These are phyloP conservation scores for Schwanniomyces occidentalis DNA, from an alignment of 805 yeast genomes.

Conservation along the genomic window DNA sequence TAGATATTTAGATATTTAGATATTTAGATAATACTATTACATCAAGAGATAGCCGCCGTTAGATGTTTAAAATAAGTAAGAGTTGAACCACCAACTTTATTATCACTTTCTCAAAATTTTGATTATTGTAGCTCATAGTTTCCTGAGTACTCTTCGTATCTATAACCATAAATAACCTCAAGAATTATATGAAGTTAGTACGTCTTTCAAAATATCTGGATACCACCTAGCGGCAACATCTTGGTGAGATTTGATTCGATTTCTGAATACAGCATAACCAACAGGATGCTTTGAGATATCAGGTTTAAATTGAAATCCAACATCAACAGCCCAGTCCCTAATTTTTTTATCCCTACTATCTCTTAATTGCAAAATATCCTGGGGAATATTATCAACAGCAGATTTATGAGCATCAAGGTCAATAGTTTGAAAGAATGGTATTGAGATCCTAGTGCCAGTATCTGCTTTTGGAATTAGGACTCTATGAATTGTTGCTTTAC, in stretches of 20 bases:
- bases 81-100: too few species aligned
- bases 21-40: too few species aligned
- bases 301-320: slow-evolving; percentile 43
- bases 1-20: too few species aligned
- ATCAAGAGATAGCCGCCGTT: too few species aligned
- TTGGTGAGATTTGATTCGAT: slow-evolving; percentile 45
- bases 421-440: slow-evolving; percentile 51
- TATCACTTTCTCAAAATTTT: too few species aligned
- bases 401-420: slow-evolving; percentile 36
- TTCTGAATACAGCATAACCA: slow-evolving; percentile 47
- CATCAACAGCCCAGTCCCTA: slow-evolving; percentile 35
- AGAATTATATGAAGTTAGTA: slow-evolving; percentile 23
- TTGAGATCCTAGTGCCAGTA: slow-evolving; percentile 43
- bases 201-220: slow-evolving; percentile 38
- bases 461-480: slow-evolving; percentile 46
- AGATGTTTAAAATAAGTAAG: too few species aligned
- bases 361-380: slow-evolving; percentile 25
- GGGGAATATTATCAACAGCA: slow-evolving; percentile 28
- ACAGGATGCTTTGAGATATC: slow-evolving; percentile 41
- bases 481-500: slow-evolving; percentile 60
- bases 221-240: slow-evolving; percentile 45
- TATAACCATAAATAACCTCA: background rate
- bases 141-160: too few species aligned
- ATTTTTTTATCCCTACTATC: slow-evolving; percentile 38
- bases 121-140: too few species aligned